Conservation (phyloP, 2,329 filamentous ascomycete genomes). For the Fusarium paranaense region DNA sequence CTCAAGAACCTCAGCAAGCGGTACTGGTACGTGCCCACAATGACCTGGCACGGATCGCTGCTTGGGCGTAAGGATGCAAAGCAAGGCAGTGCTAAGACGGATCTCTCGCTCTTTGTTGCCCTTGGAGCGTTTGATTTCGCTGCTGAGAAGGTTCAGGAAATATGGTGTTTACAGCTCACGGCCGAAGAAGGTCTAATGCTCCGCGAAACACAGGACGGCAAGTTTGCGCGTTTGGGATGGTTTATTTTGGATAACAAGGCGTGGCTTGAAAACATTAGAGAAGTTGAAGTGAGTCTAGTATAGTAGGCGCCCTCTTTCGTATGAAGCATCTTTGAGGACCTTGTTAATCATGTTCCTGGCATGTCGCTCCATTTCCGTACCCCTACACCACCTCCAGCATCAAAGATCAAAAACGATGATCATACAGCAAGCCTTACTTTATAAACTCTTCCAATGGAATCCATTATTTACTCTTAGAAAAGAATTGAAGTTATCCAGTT, state of each 20-base stretch:
- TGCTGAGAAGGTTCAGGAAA: background rate
- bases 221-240: conserved; percentile 4
- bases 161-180: conserved; percentile 7
- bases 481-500: too few relatives aligned
- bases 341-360: too few relatives aligned
- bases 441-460: too few relatives aligned
- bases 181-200: conserved; percentile 7
- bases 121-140: conserved; percentile 7
- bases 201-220: background rate
- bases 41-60: background rate
- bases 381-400: too few relatives aligned
- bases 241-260: background rate
- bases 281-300: background rate
- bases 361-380: too few relatives aligned
- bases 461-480: too few relatives aligned
- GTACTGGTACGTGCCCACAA: background rate
- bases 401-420: too few relatives aligned
- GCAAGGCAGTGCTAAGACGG: background rate
- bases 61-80: background rate
- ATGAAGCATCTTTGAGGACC: background rate
- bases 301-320: background rate
- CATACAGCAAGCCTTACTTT: too few relatives aligned
- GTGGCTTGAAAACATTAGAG: background rate
- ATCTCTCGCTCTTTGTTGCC: background rate
- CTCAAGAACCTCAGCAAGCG: background rate